Base-by-base conservation (phyloP, 2,329 filamentous ascomycete species). In the Allantophomopsis cytisporea region DNA sequence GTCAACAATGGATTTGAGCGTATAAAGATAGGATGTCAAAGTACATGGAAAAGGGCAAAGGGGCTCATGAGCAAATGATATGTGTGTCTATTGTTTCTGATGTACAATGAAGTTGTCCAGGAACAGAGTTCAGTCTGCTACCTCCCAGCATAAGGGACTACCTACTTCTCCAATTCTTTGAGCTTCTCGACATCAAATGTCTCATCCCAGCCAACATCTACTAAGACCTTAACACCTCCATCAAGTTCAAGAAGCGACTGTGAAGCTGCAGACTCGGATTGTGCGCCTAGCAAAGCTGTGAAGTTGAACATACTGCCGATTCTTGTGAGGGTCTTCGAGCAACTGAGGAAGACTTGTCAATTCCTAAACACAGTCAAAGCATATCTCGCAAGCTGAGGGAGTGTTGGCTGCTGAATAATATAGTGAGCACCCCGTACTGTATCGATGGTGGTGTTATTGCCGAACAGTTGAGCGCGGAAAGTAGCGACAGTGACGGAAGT, bases 231-330 rank as follows among this genome's bases (percentile, higher is more conserved):
- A 63, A 98, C 82, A 43, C 89, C 91, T 47, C 89, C 89, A 64
- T 98, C 91, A 41, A 98, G 81, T 65, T 96, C 89, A 36, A 98
- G 68, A 30, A 98, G 75, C n/a, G 91, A 96, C 59, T 95, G 87
- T 46, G 87, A 93, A 34, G 89, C 88, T 42, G 79, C 70, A 36
- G 86, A 91, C 48, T 83, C 76, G 38, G 85, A 88, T 54, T 93
- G 85, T 44, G 91, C 89, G 57, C 91, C 91, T 50, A 94, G 80
- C 42, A 98, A 69, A 36, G 91, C 80, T 54, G 83, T 93, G 63
- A 96, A 95, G 48, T 83, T 94, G 68, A 98, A 96, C 91, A 98
- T 98, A 53, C 48, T 62, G 56, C 18, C 17, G 17, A 30, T 17
- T 35, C n/a, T 15, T 7, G 16, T 15, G 13, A 8, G 12, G 14